phyloP scores from a whole-genome alignment of 495 filamentous ascomycete species.

The Aspergillus sclerotioniger region DNA sequence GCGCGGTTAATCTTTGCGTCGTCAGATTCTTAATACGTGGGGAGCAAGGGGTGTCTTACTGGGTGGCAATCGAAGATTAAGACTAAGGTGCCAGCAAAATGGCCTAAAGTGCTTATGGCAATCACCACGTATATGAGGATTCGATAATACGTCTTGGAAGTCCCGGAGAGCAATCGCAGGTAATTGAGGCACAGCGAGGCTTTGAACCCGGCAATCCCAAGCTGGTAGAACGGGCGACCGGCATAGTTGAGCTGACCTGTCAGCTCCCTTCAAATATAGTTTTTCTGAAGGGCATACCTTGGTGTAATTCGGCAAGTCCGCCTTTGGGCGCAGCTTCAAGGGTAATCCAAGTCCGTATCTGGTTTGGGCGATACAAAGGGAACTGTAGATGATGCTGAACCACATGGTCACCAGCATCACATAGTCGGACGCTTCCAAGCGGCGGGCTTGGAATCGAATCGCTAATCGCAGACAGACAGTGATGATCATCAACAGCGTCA shows the following conservation, averaged over 20 bases:
- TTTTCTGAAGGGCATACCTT: conserved; percentile 18
- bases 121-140: conserved; percentile 49
- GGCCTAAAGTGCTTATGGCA: conserved; percentile 39
- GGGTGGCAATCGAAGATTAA: conserved; percentile 55
- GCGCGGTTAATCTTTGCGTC: conserved; percentile 40
- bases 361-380: conserved; percentile 51
- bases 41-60: conserved; percentile 24
- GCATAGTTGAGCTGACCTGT: conserved; percentile 47
- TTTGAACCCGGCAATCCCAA: conserved; percentile 60
- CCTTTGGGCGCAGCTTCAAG: conserved; percentile 36
- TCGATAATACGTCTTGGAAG: conserved; percentile 45
- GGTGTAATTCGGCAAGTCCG: conserved; percentile 40
- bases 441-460: conserved; percentile 33
- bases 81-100: conserved; percentile 48
- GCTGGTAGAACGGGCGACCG: conserved; percentile 57
- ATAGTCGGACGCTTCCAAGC: conserved; percentile 46
- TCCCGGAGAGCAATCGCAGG: conserved; percentile 50
- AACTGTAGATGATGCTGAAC: conserved; percentile 49
- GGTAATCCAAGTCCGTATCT: conserved; percentile 52
- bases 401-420: conserved; percentile 45
- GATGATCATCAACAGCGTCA: conserved; percentile 39
- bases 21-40: not conserved
- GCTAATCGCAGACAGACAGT: conserved; percentile 37
- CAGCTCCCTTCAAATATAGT: not conserved
- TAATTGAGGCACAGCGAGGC: conserved; percentile 58